Evolutionary conservation across 2,329 filamentous ascomycete genomes (phyloP).

Genomic region (Fusarium poae): DNA sequence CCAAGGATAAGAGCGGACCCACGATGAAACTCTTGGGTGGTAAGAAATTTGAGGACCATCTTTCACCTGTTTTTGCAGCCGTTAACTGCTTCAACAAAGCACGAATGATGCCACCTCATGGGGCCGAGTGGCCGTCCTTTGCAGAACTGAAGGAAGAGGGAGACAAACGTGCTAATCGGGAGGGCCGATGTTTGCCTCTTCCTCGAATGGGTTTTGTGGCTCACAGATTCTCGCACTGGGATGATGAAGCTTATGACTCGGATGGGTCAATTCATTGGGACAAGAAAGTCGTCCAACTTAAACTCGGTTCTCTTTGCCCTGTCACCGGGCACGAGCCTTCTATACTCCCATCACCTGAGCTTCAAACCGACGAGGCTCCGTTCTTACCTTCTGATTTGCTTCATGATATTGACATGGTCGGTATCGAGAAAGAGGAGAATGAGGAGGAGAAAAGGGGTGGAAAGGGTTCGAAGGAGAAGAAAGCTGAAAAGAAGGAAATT

Average conservation of each 20-base stretch:
- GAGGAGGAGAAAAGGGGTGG: background rate
- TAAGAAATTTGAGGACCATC: conserved; percentile 46
- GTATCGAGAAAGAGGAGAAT: background rate
- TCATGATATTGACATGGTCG: conserved; percentile 18
- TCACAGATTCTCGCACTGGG: conserved; percentile 8
- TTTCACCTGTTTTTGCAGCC: conserved; percentile 53
- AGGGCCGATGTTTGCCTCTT: conserved; percentile 51
- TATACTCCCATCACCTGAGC: conserved; percentile 10
- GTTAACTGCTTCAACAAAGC: conserved; percentile 53
- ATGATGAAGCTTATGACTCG: conserved; percentile 31
- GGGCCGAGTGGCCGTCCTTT: conserved; percentile 53
- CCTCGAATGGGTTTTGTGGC: conserved; percentile 49
- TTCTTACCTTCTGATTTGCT: conserved; percentile 19
- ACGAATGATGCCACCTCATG: conserved; percentile 24
- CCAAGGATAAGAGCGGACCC: conserved; percentile 8
- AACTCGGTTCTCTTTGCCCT: conserved; percentile 42
- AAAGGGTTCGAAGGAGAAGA: conserved; percentile 3
- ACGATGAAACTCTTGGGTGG: conserved; percentile 47
- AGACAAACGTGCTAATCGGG: conserved; percentile 46
- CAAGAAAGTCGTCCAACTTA: conserved; percentile 45
- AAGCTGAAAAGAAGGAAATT: conserved; percentile 21
- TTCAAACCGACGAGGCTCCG: conserved; percentile 23
- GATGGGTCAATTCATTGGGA: conserved; percentile 48
- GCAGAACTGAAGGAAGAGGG: conserved; percentile 55
- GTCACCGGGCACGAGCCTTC: conserved; percentile 18